phyloP scores from a whole-genome alignment of 768 basidiomycete species.

The Collybia sp. region DNA sequence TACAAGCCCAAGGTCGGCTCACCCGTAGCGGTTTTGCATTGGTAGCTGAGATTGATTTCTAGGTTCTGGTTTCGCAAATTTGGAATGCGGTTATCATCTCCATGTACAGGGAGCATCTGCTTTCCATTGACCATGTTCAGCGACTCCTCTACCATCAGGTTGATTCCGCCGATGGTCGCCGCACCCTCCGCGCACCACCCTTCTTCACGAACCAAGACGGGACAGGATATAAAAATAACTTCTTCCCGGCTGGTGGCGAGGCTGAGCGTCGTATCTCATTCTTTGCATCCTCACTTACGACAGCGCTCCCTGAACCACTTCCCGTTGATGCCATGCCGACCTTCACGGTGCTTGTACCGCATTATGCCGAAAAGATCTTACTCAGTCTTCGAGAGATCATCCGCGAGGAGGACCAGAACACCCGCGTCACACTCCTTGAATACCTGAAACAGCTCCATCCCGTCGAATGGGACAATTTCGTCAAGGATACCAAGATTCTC shows the following conservation, averaged over 20 bases:
- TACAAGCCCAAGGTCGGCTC: constrained; percentile 90
- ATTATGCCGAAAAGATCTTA: constrained; percentile 98
- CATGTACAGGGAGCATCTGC: constrained; percentile 98
- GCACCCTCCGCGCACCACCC: constrained; percentile 91
- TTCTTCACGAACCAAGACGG: constrained; percentile 95
- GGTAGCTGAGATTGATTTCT: constrained; percentile 2
- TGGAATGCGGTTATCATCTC: constrained; percentile 99
- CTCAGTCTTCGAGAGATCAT: constrained; percentile 97
- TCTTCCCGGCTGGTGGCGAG: constrained; percentile 93
- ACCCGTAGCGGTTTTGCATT: background rate
- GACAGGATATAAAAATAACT: constrained; percentile 67
- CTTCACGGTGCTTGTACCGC: constrained; percentile 98
- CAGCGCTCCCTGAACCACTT: constrained; percentile 90
- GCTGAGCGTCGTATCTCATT: constrained; percentile 98
- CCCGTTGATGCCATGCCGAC: constrained; percentile 99
- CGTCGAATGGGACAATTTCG: constrained; percentile 99
- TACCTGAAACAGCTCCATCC: constrained; percentile 99
- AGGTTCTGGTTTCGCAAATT: constrained; percentile 95
- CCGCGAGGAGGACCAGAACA: constrained; percentile 94
- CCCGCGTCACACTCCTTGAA: constrained; percentile 94
- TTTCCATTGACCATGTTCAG: constrained; percentile 98
- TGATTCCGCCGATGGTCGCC: constrained; percentile 82
- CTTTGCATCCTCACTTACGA: constrained; percentile 97
- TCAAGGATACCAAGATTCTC: constrained; percentile 98
- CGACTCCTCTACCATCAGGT: constrained; percentile 96